Evolutionary conservation across 768 basidiomycete species (phyloP).

Genomic region (Pleurotus citrinopileatus): DNA sequence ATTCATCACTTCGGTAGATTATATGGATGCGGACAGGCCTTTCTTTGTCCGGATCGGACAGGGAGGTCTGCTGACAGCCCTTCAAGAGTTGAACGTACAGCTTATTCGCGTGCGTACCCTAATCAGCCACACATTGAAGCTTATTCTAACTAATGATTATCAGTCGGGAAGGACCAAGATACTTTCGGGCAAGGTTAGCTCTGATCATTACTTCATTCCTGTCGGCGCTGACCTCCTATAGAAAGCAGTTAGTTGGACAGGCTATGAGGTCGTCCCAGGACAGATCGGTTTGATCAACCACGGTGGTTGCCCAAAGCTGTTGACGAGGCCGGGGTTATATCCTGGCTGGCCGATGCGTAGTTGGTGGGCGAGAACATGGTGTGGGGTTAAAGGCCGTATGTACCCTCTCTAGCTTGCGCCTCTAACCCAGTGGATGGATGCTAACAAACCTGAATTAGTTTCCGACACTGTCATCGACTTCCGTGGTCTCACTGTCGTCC

Average conservation of each 20-base stretch:
- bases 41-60: slow-evolving; percentile 71
- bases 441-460: slow-evolving; percentile 35
- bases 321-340: slow-evolving; percentile 75
- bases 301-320: slow-evolving; percentile 76
- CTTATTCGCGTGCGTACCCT: slow-evolving; percentile 42
- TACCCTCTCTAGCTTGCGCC: slow-evolving; percentile 9
- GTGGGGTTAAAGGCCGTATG: slow-evolving; percentile 66
- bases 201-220: not conserved
- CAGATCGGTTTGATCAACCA: slow-evolving; percentile 74
- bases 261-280: slow-evolving; percentile 70
- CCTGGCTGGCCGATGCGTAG: slow-evolving; percentile 73
- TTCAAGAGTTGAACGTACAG: slow-evolving; percentile 67
- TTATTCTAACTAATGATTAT: not conserved
- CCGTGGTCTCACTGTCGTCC: slow-evolving; percentile 75
- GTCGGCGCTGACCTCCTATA: slow-evolving; percentile 16
- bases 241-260: slow-evolving; percentile 66
- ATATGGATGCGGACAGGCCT: slow-evolving; percentile 52
- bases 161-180: slow-evolving; percentile 59
- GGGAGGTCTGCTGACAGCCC: slow-evolving; percentile 61
- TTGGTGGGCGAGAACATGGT: slow-evolving; percentile 82
- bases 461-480: slow-evolving; percentile 83
- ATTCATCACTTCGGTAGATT: slow-evolving; percentile 48
- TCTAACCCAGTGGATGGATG: not conserved
- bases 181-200: slow-evolving; percentile 57
- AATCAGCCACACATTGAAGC: slow-evolving; percentile 8